Percentiles rank a stretch among this genome's conserved stretches.
Conservation (phyloP, 2,329 filamentous ascomycete species). For the Nigrograna mackinnonii region DNA sequence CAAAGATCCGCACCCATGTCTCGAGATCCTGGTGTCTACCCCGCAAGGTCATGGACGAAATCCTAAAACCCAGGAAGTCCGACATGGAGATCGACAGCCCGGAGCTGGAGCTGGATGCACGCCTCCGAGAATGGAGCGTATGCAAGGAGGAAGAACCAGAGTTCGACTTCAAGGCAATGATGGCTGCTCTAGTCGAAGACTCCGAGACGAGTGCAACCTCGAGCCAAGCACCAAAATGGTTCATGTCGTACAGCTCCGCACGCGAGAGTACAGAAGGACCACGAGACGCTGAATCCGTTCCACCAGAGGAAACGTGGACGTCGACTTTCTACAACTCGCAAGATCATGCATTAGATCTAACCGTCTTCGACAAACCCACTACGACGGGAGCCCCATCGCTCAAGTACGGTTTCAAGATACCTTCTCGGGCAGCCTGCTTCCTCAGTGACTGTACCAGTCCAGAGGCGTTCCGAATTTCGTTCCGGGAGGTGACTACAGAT, state of each 20-base stretch:
- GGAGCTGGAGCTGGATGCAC: slow-evolving; percentile 31
- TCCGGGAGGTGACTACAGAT: slow-evolving; percentile 39
- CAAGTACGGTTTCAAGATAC: slow-evolving; percentile 47
- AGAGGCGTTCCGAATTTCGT: slow-evolving; percentile 39
- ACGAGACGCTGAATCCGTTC: slow-evolving; percentile 8
- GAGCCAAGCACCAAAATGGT: slow-evolving; percentile 20
- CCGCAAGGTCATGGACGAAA: slow-evolving; percentile 16
- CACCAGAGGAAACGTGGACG: slow-evolving; percentile 25
- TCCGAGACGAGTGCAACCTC: slow-evolving; percentile 22
- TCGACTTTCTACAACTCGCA: slow-evolving; percentile 34
- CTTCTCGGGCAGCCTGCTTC: slow-evolving; percentile 54
- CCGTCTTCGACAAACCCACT: slow-evolving; percentile 18
- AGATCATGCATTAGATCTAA: slow-evolving; percentile 22
- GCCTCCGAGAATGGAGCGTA: slow-evolving; percentile 34
- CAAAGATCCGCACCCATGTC: slow-evolving; percentile 29
- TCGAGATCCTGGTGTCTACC: slow-evolving; percentile 27
- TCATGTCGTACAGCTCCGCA: slow-evolving; percentile 25
- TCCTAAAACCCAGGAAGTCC: slow-evolving; percentile 12
- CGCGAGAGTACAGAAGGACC: slow-evolving; percentile 12
- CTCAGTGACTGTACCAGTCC: slow-evolving; percentile 49
- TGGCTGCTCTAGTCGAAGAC: slow-evolving; percentile 32
- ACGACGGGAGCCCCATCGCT: slow-evolving; percentile 5
- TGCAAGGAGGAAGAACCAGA: slow-evolving; percentile 17
- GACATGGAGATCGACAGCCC: slow-evolving; percentile 22
- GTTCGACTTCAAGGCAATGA: slow-evolving; percentile 38